A percentile compares a stretch with the other conserved stretches of the same genome.
These are phyloP conservation scores for Corymbia calophylla DNA, from an alignment of 441 rosid genomes.

Conservation along the genomic window DNA sequence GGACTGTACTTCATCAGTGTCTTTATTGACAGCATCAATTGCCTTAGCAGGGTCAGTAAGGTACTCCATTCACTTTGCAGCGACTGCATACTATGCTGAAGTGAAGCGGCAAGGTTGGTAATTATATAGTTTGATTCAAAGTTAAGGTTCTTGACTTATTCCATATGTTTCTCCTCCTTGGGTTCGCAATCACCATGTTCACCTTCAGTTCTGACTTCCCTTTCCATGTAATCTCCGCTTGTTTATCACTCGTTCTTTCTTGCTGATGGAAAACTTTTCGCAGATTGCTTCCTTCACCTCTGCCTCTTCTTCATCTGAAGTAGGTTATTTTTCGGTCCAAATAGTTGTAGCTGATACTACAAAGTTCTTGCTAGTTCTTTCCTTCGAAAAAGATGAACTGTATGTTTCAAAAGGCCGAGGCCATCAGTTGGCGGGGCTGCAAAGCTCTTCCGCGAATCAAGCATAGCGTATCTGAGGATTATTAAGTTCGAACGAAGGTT, in stretches of 20 bases:
- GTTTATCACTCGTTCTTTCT: neutral
- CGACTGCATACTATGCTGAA: neutral
- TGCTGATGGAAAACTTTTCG: neutral
- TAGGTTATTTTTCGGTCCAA: neutral
- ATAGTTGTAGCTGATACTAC: neutral
- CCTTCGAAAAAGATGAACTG: neutral
- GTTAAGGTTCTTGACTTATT: neutral
- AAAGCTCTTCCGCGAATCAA: neutral
- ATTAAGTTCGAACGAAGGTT: neutral
- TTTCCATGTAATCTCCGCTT: neutral
- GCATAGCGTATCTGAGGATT: neutral
- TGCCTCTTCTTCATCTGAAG: neutral
- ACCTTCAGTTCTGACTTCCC: neutral
- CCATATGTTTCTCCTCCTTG: neutral
- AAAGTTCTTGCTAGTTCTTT: neutral
- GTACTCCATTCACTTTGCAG: neutral
- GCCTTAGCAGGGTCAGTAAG: neutral
- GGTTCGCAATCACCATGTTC: neutral
- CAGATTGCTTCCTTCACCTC: neutral
- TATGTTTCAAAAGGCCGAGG: neutral
- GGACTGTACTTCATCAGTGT: neutral
- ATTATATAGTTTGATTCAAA: neutral
- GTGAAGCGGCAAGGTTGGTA: neutral
- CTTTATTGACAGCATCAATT: neutral
- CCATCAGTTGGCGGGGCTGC: neutral